Evolutionary conservation across 768 basidiomycete species (phyloP).

Genomic region (Chalciporus piperatus): DNA sequence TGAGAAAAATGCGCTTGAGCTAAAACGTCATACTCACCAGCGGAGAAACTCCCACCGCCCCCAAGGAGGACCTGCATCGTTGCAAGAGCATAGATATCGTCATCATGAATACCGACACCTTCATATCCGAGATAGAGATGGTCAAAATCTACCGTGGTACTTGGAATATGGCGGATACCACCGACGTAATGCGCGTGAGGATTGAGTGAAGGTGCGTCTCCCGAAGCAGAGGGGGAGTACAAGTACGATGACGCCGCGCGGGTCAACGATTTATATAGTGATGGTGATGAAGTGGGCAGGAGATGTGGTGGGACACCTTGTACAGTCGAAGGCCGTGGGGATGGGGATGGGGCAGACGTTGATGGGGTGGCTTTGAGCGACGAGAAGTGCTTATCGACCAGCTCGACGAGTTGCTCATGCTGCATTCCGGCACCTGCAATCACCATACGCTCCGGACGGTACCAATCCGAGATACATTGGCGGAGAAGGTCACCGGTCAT

Average conservation of each 20-base stretch:
- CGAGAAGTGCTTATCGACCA: constrained; percentile 83
- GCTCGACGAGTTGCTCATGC: constrained; percentile 84
- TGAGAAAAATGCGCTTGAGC: constrained; percentile 2
- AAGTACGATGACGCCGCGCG: constrained; percentile 77
- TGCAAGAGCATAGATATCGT: constrained; percentile 90
- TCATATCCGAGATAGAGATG: constrained; percentile 94
- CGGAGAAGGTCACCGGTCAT: constrained; percentile 64
- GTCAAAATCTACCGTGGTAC: constrained; percentile 69
- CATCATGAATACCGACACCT: constrained; percentile 85
- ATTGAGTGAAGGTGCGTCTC: constrained; percentile 16
- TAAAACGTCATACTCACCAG: constrained; percentile 44
- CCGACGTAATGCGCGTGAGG: constrained; percentile 71
- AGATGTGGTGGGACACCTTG: constrained; percentile 53
- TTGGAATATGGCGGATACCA: constrained; percentile 69
- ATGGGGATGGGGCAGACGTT: constrained; percentile 17
- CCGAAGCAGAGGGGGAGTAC: constrained; percentile 36
- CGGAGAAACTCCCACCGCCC: constrained; percentile 95
- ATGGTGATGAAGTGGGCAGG: constrained; percentile 51
- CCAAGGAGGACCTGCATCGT: constrained; percentile 94
- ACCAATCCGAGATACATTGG: constrained; percentile 75
- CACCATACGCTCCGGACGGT: constrained; percentile 91
- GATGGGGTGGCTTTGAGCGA: constrained; percentile 45
- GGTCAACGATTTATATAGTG: constrained; percentile 63
- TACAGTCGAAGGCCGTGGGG: constrained; percentile 29
- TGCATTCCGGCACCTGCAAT: constrained; percentile 91